These are phyloP conservation scores for Ploettnerulaceae sp. DNA, from an alignment of 2,329 filamentous ascomycete species.

Conservation along the genomic window DNA sequence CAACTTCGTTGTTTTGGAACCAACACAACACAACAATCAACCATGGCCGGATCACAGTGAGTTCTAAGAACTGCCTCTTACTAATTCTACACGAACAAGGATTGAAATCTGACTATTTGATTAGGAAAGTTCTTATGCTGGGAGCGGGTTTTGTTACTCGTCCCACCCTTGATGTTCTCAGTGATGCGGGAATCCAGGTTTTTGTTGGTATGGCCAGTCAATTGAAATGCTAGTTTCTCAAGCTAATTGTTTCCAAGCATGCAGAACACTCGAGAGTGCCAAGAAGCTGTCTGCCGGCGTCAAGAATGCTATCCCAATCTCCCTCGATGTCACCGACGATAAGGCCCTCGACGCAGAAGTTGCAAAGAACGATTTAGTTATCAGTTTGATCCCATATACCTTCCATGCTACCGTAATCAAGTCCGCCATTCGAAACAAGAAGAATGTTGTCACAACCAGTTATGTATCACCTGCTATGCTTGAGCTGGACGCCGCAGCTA, in stretches of 20 bases:
- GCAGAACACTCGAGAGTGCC: constrained; percentile 73
- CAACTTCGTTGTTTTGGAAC: too few species aligned
- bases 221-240: not conserved
- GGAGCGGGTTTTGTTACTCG: constrained; percentile 48
- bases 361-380: constrained; percentile 72
- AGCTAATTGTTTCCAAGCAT: constrained; percentile 49
- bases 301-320: constrained; percentile 68
- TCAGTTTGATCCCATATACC: constrained; percentile 85
- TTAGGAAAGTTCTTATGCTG: constrained; percentile 42
- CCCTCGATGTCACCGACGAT: constrained; percentile 76
- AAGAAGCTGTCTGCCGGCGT: constrained; percentile 70
- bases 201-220: constrained; percentile 45
- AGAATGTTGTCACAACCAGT: constrained; percentile 90
- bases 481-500: constrained; percentile 76
- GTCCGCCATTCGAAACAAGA: constrained; percentile 87
- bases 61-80: not conserved
- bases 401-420: constrained; percentile 88
- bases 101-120: not conserved
- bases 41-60: constrained; percentile 24
- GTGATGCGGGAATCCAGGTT: constrained; percentile 51
- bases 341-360: constrained; percentile 75
- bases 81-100: not conserved
- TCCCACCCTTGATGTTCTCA: constrained; percentile 54
- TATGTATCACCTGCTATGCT: constrained; percentile 92
- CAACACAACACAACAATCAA: constrained; percentile 16